Evolutionary conservation across 305 asterid species (phyloP).

Genomic region (Solanum hybrid): DNA sequence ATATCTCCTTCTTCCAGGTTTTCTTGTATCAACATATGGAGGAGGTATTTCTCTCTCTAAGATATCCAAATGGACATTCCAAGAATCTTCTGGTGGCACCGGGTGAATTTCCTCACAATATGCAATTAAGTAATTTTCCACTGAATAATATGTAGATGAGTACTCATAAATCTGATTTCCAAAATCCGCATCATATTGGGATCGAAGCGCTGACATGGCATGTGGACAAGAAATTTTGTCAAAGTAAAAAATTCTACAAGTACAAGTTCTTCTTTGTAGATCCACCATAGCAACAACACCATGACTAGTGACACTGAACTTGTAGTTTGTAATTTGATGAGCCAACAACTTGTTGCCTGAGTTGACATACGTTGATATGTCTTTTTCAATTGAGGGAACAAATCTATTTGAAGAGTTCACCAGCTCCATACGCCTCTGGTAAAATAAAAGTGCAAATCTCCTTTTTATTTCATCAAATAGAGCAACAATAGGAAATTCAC

Average conservation of each 20-base stretch:
- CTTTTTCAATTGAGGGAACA: not conserved
- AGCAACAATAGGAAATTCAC: not conserved
- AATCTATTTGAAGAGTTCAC: not conserved
- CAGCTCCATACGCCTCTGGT: not conserved
- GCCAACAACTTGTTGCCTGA: not conserved
- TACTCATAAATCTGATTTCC: not conserved
- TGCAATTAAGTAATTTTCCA: too few relatives aligned
- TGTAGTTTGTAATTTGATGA: not conserved
- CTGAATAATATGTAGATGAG: too few relatives aligned
- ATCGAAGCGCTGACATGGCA: not conserved
- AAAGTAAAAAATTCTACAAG: too few relatives aligned
- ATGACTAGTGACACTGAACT: not conserved
- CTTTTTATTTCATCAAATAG: not conserved
- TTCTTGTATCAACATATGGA: not conserved
- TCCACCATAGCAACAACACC: not conserved
- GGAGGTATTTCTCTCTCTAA: too few relatives aligned
- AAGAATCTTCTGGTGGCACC: not conserved
- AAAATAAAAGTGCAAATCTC: not conserved
- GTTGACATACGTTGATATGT: not conserved
- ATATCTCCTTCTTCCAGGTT: not conserved
- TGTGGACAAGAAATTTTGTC: not conserved
- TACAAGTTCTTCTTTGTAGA: not conserved
- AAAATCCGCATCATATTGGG: too few relatives aligned
- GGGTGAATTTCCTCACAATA: too few relatives aligned
- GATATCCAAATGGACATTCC: not conserved